Conservation (phyloP, 1,139 yeast genomes). For the Trichomonascaceae sp. region DNA sequence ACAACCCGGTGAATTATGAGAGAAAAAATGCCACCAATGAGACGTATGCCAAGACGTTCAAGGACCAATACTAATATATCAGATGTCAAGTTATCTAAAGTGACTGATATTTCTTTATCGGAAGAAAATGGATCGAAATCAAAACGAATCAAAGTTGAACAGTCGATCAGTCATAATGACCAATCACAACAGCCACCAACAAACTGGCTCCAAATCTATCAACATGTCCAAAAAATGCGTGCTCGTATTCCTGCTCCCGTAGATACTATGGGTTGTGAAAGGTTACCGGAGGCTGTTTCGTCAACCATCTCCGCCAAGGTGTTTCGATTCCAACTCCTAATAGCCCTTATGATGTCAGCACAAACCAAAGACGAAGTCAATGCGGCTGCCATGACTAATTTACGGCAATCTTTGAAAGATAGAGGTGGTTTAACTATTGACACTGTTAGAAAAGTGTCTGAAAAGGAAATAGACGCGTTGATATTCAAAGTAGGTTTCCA, state of each 20-base stretch:
- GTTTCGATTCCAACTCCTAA: slow-evolving; percentile 66
- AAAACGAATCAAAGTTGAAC: background rate
- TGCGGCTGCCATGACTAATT: slow-evolving; percentile 58
- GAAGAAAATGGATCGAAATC: background rate
- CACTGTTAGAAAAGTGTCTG: slow-evolving; percentile 45
- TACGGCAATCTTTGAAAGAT: slow-evolving; percentile 39
- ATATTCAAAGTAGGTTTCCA: slow-evolving; percentile 89
- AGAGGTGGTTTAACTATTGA: slow-evolving; percentile 32
- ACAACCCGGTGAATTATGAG: background rate
- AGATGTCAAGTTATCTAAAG: background rate
- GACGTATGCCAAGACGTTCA: background rate
- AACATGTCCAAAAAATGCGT: slow-evolving; percentile 62
- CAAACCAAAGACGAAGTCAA: slow-evolving; percentile 91
- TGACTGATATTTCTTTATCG: too few relatives aligned
- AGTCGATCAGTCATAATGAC: background rate
- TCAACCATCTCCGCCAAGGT: slow-evolving; percentile 28
- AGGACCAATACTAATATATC: background rate
- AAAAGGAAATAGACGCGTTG: slow-evolving; percentile 51
- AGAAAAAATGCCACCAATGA: background rate
- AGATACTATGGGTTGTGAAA: slow-evolving; percentile 82
- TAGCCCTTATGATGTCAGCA: slow-evolving; percentile 81
- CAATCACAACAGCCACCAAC: background rate
- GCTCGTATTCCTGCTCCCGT: slow-evolving; percentile 66
- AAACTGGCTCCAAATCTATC: slow-evolving; percentile 44
- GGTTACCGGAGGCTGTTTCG: slow-evolving; percentile 46